Evolutionary conservation across 2,329 filamentous ascomycete genomes (phyloP), one percentile per base, ranked within the genome.

Genomic region (Xylariaceae sp.): DNA sequence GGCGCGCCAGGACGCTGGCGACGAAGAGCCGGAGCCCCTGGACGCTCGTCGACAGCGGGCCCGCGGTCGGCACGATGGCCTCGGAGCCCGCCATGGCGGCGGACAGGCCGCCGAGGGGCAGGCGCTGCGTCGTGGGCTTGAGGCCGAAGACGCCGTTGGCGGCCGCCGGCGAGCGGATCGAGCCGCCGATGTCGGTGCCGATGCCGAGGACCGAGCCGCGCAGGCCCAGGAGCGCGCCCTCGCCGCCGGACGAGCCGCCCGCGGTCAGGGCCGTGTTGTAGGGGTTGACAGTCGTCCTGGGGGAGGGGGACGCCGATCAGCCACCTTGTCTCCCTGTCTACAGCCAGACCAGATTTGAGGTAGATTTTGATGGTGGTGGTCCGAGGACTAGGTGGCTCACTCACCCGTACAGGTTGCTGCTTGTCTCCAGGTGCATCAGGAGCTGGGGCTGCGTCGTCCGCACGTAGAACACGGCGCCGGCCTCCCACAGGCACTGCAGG

Each of bases 171-270:
- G 51, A 58, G 10, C 68, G 54, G 33, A 72, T 67, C 0, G 59
- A 65, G 4, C 68, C 68, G 10, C 68, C 66, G 37, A 74, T 72
- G 42, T 73, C 69, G 5, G 65, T 67, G 1, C 68, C 73, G 29
- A 77, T 65, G 1, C 72, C 72, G 8, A 77, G 54, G 47, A 60
- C 61, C 10, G 65, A 72, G 8, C 72, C 72, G 15, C 63, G 53
- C 16, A 75, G 55, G 2, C 63, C 72, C 10, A 75, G 36, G 3
- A 77, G 51, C 0, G 73, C 70, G 2, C 71, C 71, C 52, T 77
- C 73, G 28, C 73, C 73, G 26, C 74, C 73, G 5, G 67, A 70
- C 4, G 64, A 70, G 2, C 72, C 73, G 5, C 73, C 73, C 13
- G 60, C 47, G 0, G 69, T 70, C 16, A 76, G 49, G 2, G 55